Evolutionary conservation across 495 filamentous ascomycete species (phyloP), one percentile per base, ranked within the genome.

Genomic region (Penicillium pancosmium): DNA sequence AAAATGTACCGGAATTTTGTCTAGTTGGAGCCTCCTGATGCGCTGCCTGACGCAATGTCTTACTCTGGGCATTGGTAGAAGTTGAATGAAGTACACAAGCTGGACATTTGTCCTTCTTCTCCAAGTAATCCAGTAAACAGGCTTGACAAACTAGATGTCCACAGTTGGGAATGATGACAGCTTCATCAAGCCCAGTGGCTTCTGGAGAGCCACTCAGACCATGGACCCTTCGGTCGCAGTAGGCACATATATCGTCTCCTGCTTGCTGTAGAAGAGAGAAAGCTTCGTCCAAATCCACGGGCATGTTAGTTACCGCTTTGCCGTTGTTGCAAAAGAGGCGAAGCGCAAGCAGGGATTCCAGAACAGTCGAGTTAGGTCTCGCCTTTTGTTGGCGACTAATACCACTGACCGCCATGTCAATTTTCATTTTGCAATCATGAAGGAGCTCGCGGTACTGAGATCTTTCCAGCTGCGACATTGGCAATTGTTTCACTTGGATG

Each of bases 301-400:
- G 35, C 23, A n/a, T 38, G 21, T 40, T 38, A 12, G 21, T 25
- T 6, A 10, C 38, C 8, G 36, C 18, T 43, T 54, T 54, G 8
- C 52, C 52, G 11, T 54, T 54, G n/a, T 54, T 54, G 25, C 52
- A 54, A 21, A 43, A 54, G 3, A 54, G 36, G 2, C 52, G 35
- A 13, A 54, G 36, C 3, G 52, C 35, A 19, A 54, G 52, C 1
- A 54, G 27, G 2, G 38, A 38, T 35, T 54, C 52, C 35, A 54
- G 9, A 9, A 54, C 38, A 6, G 35, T 54, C 2, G 52, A 54
- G 36, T 54, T 54, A 8, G 41, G 13, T 8, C 36, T 44, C 27
- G 38, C 52, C 52, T 44, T 41, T 16, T 35, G 35, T 5, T 33
- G 27, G 27, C 8, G 27, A 31, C 27, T 9, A 9, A 31, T 38